Base-by-base conservation (phyloP, 768 basidiomycete species). In the Leccinum incarnatum region DNA sequence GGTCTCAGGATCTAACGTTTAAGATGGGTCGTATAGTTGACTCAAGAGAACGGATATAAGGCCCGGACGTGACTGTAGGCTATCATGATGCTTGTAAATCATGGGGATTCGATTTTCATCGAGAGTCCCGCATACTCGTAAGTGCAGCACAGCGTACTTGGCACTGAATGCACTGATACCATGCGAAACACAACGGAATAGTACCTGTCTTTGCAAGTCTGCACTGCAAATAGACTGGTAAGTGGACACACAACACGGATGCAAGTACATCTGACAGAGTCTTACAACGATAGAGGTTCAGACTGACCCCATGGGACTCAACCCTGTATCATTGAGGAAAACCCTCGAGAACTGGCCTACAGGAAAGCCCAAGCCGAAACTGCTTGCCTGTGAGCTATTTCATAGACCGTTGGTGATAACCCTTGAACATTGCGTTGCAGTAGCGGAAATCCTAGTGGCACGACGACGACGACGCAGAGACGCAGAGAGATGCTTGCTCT, bases 381-480 rank as follows among this genome's bases (percentile, higher is more conserved):
- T 88, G 0, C 71, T 94, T 91, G 27, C 85, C 82, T 6, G 86
- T 86, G 68, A 50, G 79, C 21, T 23, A 27, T 42, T 34, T 0
- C 30, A 25, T 11, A 12, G 10, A 30, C 40, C 12, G 15, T 45
- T 30, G 53, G 19, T 50, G 29, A 47, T 42, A 55, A 51, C 56
- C 34, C 21, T 47, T 8, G 6, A 34, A 51, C 54, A 47, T 6
- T 4, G 10, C 19, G 50, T 57, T 32, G 9, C 57, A 87, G 84
- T 85, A 86, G 92, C 34, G 86, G 86, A 59, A 92, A 94, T 69
- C 89, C 89, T 5, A 88, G 87, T 6, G 92, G 92, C 5, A 84
- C 83, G 71, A 91, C 89, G 6, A 82, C 86, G 3, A 81, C 86
- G 0, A 71, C 81, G 15, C 82, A 84, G 55, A 80, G 91, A 40